Evolutionary conservation across 139 green algal genomes (phyloP), one percentile per base, ranked within the genome.

Genomic region (Micractinium conductrix): DNA sequence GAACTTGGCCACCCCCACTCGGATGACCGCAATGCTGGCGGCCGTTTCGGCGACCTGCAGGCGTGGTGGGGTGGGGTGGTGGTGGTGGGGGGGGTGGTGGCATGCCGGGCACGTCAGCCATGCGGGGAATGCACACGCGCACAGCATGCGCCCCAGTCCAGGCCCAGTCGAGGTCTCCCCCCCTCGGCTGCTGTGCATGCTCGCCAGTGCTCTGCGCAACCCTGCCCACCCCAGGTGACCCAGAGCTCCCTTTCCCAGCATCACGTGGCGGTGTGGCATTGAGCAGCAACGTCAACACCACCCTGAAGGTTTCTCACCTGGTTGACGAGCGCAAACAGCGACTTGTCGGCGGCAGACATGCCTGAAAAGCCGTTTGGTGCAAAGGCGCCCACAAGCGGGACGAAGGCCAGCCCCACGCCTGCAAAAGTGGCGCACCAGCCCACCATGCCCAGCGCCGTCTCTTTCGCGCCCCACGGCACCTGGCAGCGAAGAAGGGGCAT

Each of bases 361-460:
- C 38, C 50, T 19, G 58, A 43, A 26, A 90, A 80, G n/a, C 85
- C 89, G 58, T 86, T 55, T 37, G 83, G 50, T 28, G 85, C 83
- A 24, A 80, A 16, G 17, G 62, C 79, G n/a, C 88, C 90, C 1
- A 89, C 53, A 30, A 88, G 44, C 0, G 95, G 95, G n/a, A 96
- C 78, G n/a, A 93, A 62, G 0, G 93, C 30, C 37, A 98, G 90
- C 0, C 92, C 95, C 22, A 95, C 90, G 0, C 55, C 84, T n/a
- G 93, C 74, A 84, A 97, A 97, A 22, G 83, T 84, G 3, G 83
- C 63, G 16, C 84, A 74, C 95, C 95, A 98, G 1, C 88, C 78
- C 26, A 86, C 69, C 88, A 98, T 94, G 70, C 92, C 93, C 3
- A 93, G 53, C 2, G 79, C 84, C 16, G 89, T 72, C 43, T 93